Evolutionary conservation across 257 asterid species (phyloP).

Genomic region (Fraxinus cuspidata): DNA sequence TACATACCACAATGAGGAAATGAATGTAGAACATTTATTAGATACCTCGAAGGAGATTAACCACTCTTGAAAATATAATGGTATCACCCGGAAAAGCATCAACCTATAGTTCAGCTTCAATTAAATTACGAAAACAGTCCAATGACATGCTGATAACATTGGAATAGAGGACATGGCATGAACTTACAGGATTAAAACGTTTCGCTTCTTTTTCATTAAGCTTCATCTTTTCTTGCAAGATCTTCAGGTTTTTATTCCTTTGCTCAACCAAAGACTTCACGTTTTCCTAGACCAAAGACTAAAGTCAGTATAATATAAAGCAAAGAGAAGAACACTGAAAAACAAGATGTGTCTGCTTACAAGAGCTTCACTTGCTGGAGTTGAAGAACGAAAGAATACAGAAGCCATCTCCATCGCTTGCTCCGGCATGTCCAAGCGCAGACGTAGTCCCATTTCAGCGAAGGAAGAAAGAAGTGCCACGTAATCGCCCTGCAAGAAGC

Average conservation of each 20-base stretch:
- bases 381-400: slow-evolving; percentile 82
- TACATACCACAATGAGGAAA: slow-evolving; percentile 30
- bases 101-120: slow-evolving; percentile 53
- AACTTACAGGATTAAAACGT: slow-evolving; percentile 93
- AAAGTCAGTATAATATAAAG: slow-evolving; percentile 29
- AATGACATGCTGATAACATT: slow-evolving; percentile 18
- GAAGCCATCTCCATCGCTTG: slow-evolving; percentile 89
- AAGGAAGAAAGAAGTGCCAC: slow-evolving; percentile 92
- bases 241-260: slow-evolving; percentile 71
- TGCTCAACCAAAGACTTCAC: slow-evolving; percentile 73
- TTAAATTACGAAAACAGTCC: slow-evolving; percentile 7
- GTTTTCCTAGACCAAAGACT: slow-evolving; percentile 59
- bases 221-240: slow-evolving; percentile 82
- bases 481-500: slow-evolving; percentile 81
- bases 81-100: slow-evolving; percentile 99
- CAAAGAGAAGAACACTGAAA: slow-evolving; percentile 6
- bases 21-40: neutral
- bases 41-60: slow-evolving; percentile 96
- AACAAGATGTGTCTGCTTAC: slow-evolving; percentile 47
- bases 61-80: slow-evolving; percentile 86
- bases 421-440: slow-evolving; percentile 93
- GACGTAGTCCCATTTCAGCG: slow-evolving; percentile 90
- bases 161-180: slow-evolving; percentile 19
- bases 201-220: slow-evolving; percentile 80
- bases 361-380: slow-evolving; percentile 81